Evolutionary conservation across 2,329 filamentous ascomycete species (phyloP), one percentile per base, ranked within the genome.

Genomic region (Simplicillium aogashimaense): DNA sequence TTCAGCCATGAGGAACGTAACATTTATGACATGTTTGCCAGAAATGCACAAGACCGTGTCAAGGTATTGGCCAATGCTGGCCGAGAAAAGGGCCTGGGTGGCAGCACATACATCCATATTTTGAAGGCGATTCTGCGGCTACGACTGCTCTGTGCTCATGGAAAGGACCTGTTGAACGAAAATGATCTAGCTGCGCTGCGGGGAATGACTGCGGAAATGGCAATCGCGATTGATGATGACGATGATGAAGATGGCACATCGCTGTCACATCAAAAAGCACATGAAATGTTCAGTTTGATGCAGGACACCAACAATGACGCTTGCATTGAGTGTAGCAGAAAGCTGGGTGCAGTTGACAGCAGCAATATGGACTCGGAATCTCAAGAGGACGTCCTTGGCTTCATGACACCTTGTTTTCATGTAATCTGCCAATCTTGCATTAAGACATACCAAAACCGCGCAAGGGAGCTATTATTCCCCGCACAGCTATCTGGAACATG

Each of bases 81-180:
- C 36, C 65, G 74, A 49, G 76, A 76, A 39, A 81, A 78, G 46
- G 76, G 77, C 45, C 70, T 92, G 38, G 84, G 83, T 32, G 90
- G 89, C 33, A 86, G 83, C 49, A 83, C 85, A n/a, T 95, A 95
- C 54, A 89, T 92, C 36, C 86, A 95, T 51, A 92, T 98, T 36
- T 65, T 98, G 45, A 89, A 92, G 48, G 86, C 87, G 4, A 95
- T 98, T 53, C 74, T 94, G 48, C 83, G 90, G 25, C 75, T 98
- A 14, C 85, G 92, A 9, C 72, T 94, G 32, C 83, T 97, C 38
- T 95, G 89, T 55, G 92, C 89, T 1, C 90, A 95, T 56, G 92
- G 92, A n/a, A 84, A 83, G 47, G 90, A 97, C 44, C 74, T 98
- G 7, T 72, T 98, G 3, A 86, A 81, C 42, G 79, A 89, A 29